phyloP scores from a whole-genome alignment of 2,329 filamentous ascomycete species.

The Cytospora chrysosperma region DNA sequence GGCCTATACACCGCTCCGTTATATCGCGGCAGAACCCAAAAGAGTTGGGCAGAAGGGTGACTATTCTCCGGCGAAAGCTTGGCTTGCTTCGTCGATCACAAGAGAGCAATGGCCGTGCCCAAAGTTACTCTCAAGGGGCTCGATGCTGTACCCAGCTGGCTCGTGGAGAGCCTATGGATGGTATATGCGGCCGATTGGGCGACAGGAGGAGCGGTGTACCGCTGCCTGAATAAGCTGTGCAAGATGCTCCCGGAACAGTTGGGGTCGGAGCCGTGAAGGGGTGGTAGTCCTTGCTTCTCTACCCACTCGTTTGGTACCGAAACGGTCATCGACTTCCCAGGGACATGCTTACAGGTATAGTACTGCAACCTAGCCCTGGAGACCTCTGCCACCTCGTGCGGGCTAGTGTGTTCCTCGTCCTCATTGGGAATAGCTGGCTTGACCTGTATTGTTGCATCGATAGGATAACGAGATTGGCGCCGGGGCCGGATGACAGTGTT shows the following conservation, averaged over 20 bases:
- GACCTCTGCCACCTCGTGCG: not conserved
- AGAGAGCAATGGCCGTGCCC: not conserved
- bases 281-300: not conserved
- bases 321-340: slow-evolving; percentile 1
- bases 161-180: not conserved
- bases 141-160: not conserved
- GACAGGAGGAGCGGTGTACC: slow-evolving; percentile 7
- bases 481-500: not conserved
- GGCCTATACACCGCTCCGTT: slow-evolving; percentile 10
- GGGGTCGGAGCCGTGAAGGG: not conserved
- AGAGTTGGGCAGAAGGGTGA: slow-evolving; percentile 3
- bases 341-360: slow-evolving; percentile 9
- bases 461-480: not conserved
- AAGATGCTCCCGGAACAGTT: not conserved
- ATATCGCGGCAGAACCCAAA: slow-evolving; percentile 7
- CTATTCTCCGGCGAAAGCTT: not conserved
- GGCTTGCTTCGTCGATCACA: not conserved
- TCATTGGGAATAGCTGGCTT: not conserved
- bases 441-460: not conserved
- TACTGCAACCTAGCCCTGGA: not conserved
- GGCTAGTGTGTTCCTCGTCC: not conserved
- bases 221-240: slow-evolving; percentile 3
- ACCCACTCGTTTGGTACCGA: slow-evolving; percentile 12
- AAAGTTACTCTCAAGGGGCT: not conserved
- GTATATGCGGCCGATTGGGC: not conserved